These are phyloP conservation scores for Dactylellina leptospora DNA, from an alignment of 2,329 filamentous ascomycete genomes.

Conservation along the genomic window DNA sequence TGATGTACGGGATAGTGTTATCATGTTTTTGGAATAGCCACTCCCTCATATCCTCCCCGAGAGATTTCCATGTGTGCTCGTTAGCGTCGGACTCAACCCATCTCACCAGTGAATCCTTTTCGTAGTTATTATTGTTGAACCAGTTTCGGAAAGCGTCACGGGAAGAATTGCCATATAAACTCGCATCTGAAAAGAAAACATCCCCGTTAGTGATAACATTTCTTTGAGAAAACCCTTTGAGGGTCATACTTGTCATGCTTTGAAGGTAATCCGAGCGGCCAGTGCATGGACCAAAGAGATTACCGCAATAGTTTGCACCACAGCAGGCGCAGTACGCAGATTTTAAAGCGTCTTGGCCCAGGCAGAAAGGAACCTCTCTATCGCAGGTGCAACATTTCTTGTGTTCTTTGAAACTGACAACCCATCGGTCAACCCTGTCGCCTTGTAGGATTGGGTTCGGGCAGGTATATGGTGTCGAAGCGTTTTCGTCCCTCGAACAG, in stretches of 20 bases:
- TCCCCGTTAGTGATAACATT: neutral
- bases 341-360: conserved; percentile 3
- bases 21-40: conserved; percentile 35
- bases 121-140: conserved; percentile 35
- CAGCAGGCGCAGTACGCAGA: conserved; percentile 26
- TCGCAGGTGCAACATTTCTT: conserved; percentile 24
- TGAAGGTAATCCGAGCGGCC: neutral
- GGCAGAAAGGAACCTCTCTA: conserved; percentile 9
- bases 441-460: conserved; percentile 16
- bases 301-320: conserved; percentile 12
- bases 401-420: conserved; percentile 11
- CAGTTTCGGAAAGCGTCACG: neutral
- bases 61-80: conserved; percentile 31
- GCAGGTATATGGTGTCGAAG: conserved; percentile 12
- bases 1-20: conserved; percentile 1
- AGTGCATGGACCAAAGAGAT: conserved; percentile 12
- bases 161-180: conserved; percentile 4
- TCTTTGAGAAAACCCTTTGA: neutral
- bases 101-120: conserved; percentile 14
- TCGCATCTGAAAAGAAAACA: neutral
- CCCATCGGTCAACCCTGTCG: neutral
- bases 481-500: conserved; percentile 16
- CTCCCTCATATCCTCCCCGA: conserved; percentile 27
- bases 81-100: conserved; percentile 43
- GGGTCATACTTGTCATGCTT: conserved; percentile 24